Conservation (phyloP, 805 yeast genomes). For the Yarrowia sp. region DNA sequence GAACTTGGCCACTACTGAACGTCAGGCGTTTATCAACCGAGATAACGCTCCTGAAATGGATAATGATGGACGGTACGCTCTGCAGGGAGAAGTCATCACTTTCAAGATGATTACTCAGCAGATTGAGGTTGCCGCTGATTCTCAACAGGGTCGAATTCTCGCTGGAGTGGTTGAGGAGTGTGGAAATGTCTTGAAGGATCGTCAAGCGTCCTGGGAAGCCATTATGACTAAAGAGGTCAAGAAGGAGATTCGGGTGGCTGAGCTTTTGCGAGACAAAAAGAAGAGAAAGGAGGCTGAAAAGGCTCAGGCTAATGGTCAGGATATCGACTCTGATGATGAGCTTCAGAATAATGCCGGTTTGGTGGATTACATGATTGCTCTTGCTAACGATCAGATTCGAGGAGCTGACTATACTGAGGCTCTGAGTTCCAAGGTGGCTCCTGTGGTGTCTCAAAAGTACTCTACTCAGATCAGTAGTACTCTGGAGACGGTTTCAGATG, state of each 20-base stretch:
- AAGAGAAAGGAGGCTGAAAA: constrained; percentile 31
- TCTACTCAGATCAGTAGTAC: constrained; percentile 55
- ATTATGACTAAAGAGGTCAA: constrained; percentile 55
- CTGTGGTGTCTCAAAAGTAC: constrained; percentile 64
- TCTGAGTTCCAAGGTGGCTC: constrained; percentile 61
- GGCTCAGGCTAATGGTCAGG: constrained; percentile 26
- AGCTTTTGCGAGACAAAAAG: constrained; percentile 37
- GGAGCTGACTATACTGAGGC: constrained; percentile 70
- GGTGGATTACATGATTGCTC: constrained; percentile 74
- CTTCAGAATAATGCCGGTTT: constrained; percentile 61
- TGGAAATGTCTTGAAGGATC: constrained; percentile 54
- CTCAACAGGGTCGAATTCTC: constrained; percentile 75
- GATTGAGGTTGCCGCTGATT: constrained; percentile 80
- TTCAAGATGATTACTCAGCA: constrained; percentile 86
- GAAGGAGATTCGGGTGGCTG: constrained; percentile 34
- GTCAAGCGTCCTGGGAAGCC: constrained; percentile 63
- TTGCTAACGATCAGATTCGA: constrained; percentile 79
- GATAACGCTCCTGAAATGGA: constrained; percentile 70
- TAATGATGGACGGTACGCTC: constrained; percentile 59
- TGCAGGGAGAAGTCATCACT: constrained; percentile 76
- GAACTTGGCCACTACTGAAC: constrained; percentile 66
- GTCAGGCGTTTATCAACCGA: constrained; percentile 60
- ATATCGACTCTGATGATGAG: constrained; percentile 42
- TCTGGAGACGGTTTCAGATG: constrained; percentile 67
- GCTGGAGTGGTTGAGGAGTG: constrained; percentile 76